Conservation (phyloP, 2,329 filamentous ascomycete species). For the Aspergillus sp. region DNA sequence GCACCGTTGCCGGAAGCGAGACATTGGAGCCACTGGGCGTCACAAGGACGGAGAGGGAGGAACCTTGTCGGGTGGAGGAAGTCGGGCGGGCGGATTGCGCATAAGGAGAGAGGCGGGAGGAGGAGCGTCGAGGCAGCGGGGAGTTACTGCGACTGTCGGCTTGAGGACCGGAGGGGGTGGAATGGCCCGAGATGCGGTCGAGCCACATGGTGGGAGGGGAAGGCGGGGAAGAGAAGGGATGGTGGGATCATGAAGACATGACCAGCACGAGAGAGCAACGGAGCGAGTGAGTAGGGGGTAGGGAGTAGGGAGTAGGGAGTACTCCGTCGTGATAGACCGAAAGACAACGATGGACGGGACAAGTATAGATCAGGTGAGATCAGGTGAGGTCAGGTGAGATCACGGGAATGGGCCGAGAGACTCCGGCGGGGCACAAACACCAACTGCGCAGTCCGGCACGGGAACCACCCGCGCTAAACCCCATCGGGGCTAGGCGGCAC, state of each 20-base stretch:
- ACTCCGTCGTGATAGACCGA: background rate
- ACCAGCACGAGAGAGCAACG: background rate
- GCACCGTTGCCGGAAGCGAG: conserved; percentile 67
- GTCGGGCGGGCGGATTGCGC: conserved; percentile 64
- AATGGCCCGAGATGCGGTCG: conserved; percentile 76
- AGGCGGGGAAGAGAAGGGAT: conserved; percentile 8
- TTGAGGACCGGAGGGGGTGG: conserved; percentile 63
- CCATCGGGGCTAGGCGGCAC: conserved; percentile 22
- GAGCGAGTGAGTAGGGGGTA: background rate
- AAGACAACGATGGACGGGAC: background rate
- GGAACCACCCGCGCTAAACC: conserved; percentile 23
- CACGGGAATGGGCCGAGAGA: conserved; percentile 7
- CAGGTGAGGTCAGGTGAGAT: background rate
- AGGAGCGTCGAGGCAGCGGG: conserved; percentile 66
- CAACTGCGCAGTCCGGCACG: conserved; percentile 5
- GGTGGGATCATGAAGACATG: conserved; percentile 10
- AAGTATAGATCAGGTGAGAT: background rate
- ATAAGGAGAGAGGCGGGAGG: conserved; percentile 67
- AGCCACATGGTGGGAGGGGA: conserved; percentile 69
- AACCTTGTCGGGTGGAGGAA: conserved; percentile 68
- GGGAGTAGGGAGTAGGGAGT: too few relatives aligned
- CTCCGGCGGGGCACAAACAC: conserved; percentile 5
- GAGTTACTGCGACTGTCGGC: conserved; percentile 67
- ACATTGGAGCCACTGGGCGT: conserved; percentile 71
- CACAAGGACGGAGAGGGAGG: conserved; percentile 73